Percentiles rank a stretch among this genome's conserved stretches.
Evolutionary conservation across 2,329 filamentous ascomycete species (phyloP).

Genomic region (Alternaria tenuissima): DNA sequence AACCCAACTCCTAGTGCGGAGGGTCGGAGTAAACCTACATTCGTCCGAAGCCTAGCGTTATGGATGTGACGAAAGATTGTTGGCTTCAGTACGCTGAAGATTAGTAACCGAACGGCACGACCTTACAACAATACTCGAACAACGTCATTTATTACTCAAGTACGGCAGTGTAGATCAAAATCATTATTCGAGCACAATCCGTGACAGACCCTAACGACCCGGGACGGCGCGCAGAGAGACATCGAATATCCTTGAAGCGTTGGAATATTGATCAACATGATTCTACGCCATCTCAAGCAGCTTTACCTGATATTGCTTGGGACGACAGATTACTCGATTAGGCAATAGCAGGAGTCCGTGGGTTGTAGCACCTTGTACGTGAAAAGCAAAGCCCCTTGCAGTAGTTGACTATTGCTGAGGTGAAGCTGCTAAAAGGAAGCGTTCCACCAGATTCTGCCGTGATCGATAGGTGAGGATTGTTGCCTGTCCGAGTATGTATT

Average conservation of each 20-base stretch:
- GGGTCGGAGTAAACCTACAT: not conserved
- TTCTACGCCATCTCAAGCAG: not conserved
- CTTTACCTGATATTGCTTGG: not conserved
- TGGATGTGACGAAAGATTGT: not conserved
- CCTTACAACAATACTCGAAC: not conserved
- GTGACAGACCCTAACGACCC: not conserved
- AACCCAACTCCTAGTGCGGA: not conserved
- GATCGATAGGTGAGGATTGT: not conserved
- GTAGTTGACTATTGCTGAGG: not conserved
- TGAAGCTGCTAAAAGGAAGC: not conserved
- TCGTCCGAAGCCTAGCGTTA: not conserved
- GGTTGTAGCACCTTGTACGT: not conserved
- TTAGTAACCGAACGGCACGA: not conserved
- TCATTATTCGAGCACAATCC: not conserved
- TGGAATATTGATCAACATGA: not conserved
- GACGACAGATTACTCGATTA: not conserved
- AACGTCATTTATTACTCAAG: not conserved
- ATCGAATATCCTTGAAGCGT: not conserved
- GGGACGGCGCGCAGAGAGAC: not conserved
- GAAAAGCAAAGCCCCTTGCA: not conserved
- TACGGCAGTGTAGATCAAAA: not conserved
- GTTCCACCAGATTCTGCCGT: not conserved
- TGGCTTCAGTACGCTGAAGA: not conserved
- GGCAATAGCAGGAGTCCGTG: not conserved
- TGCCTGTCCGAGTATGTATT: not conserved